Evolutionary conservation across 805 yeast genomes (phyloP), one percentile per base, ranked within the genome.

Genomic region (Myxozyma vanderwaltii): DNA sequence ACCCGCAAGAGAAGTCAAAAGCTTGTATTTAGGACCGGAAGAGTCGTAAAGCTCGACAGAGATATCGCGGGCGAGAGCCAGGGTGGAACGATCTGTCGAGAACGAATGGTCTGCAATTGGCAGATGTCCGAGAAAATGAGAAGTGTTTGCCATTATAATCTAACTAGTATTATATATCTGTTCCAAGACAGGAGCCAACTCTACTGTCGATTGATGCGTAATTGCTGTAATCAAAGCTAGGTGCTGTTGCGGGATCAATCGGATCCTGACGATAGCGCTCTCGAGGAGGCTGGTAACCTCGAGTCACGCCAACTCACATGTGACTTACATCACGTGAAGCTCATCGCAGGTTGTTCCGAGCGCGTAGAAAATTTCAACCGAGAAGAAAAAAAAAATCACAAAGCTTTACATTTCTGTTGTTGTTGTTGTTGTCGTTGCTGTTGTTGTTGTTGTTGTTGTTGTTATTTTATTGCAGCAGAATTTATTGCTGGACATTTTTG

Each of bases 31-130:
- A 19, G 65, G 61, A 33, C 79, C 78, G 38, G 78, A 75, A 21
- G 83, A 75, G 51, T 86, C 77, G 76, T 86, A 91, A 59, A 92
- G 80, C 70, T 89, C 90, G 62, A 89, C 91, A 51, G 81, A 79
- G 67, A 81, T 86, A 55, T 82, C 90, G 66, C 88, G 86, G 52
- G 98, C 89, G 61, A 92, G 83, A 17, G 97, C 98, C 61, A 94
- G 80, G 35, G 78, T 68, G 52, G 79, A 71, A 57, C 76, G 76
- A 73, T 89, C 95, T 23, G 81, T 79, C 27, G 91, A 85, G 75
- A 89, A 91, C 59, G 91, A 86, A 74, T 92, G 98, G 72, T 94
- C 96, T 70, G 91, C 89, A 69, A 91, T 89, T 63, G 97, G 92
- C 57, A 81, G 81, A 73, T 86, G 88, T 65, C 95, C 91, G 70